Evolutionary conservation across 2,329 filamentous ascomycete genomes (phyloP), one percentile per base, ranked within the genome.

Genomic region (Escovopsis sp.): DNA sequence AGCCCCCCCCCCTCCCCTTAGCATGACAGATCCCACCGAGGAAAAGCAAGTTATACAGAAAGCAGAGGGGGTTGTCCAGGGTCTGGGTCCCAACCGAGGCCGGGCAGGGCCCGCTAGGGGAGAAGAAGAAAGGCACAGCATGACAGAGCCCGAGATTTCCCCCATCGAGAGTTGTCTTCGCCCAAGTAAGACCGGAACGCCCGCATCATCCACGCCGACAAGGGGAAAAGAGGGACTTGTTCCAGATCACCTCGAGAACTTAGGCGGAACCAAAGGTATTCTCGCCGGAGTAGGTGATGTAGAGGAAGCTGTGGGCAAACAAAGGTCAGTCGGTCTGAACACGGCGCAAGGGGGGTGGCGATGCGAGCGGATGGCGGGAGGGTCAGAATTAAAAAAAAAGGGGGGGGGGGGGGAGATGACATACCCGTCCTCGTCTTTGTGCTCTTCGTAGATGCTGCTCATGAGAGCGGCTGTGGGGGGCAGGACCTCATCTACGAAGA

Each of bases 361-460:
- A 4, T 23, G 23, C 23, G 23, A 23, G 3, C 23, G 23, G 23
- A 23, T 23, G 23, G 23, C 32, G 2, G 37, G 41, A 40, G 44
- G 15, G 12, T 26, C 15, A 15, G 15, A 19, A 15, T 15, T 36
- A 33, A 32, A 11, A 3, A 6, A 18, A 11, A 7, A 5, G 4
- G 15, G 19, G 9, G 30, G 32, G 12, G 10, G 15, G 33, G 19
- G 3, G 34, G 15, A 8, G 40, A 23, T 23, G 43, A 63, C 68
- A 43, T 68, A 81, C 70, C 77, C 77, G 57, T 82, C 78, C 61
- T 82, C 75, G 52, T 82, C 78, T 73, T 98, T 96, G 78, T 98
- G 91, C 67, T 96, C 89, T 67, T 98, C 91, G 65, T 98, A 98
- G 69, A 98, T 96, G 65, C 85, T 93, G 72, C 87, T 94, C 91